These are phyloP conservation scores for Zygotorulaspora mrakii DNA, from an alignment of 1,139 yeast species.

Conservation along the genomic window DNA sequence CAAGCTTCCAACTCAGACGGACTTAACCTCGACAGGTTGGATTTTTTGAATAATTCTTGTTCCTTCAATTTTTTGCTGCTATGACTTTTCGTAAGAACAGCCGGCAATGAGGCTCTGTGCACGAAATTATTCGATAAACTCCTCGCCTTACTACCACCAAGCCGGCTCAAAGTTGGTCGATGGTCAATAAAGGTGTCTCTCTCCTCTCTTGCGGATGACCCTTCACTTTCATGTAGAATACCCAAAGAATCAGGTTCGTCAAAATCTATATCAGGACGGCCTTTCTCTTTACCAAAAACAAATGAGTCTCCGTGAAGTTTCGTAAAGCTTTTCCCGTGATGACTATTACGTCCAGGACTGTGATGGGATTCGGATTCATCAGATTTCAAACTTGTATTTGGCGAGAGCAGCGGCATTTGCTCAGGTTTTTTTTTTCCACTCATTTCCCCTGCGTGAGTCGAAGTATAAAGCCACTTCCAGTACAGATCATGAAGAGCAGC, in stretches of 20 bases:
- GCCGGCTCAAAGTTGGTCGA: slow-evolving; percentile 28
- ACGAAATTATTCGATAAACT: slow-evolving; percentile 9
- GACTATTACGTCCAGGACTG: slow-evolving; percentile 1
- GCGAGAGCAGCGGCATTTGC: slow-evolving; percentile 12
- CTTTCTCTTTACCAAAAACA: slow-evolving; percentile 7
- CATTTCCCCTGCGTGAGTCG: slow-evolving; percentile 5
- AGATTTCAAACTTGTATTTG: slow-evolving; percentile 14
- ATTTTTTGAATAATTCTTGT: slow-evolving; percentile 9
- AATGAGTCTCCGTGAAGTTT: slow-evolving; percentile 3
- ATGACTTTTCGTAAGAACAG: slow-evolving; percentile 10
- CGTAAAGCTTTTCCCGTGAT: background rate
- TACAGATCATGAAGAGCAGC: slow-evolving; percentile 1
- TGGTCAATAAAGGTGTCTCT: slow-evolving; percentile 34
- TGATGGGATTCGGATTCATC: slow-evolving; percentile 3
- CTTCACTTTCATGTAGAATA: slow-evolving; percentile 32
- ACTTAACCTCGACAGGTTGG: slow-evolving; percentile 9
- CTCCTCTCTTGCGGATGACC: slow-evolving; percentile 16
- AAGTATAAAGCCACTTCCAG: too few relatives aligned
- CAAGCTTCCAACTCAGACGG: slow-evolving; percentile 18
- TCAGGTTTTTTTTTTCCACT: slow-evolving; percentile 8
- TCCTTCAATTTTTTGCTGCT: slow-evolving; percentile 7
- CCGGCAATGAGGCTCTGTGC: slow-evolving; percentile 15
- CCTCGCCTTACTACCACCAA: slow-evolving; percentile 18
- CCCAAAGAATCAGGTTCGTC: slow-evolving; percentile 36
- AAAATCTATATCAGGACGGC: slow-evolving; percentile 23